Percentiles rank a stretch among this genome's conserved stretches.
Conservation (phyloP, 2,329 filamentous ascomycete genomes). For the Tolypocladium inflatum region DNA sequence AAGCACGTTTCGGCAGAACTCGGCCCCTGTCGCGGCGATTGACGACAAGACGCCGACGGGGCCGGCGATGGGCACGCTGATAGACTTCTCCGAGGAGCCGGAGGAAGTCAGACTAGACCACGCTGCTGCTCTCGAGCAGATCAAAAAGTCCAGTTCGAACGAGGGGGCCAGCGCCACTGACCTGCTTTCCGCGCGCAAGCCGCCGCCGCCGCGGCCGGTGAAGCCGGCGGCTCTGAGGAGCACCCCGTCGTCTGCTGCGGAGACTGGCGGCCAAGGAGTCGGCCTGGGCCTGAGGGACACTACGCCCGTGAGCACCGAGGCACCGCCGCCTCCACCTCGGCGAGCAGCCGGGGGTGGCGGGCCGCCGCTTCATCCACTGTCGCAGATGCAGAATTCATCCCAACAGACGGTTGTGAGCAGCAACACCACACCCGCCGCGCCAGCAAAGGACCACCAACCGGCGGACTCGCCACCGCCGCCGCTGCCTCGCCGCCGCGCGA, state of each 20-base stretch:
- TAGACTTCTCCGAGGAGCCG: slow-evolving; percentile 50
- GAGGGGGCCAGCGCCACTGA: slow-evolving; percentile 18
- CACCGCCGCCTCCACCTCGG: slow-evolving; percentile 24
- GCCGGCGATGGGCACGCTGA: slow-evolving; percentile 46
- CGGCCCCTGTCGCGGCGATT: slow-evolving; percentile 8
- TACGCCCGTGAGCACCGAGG: not conserved
- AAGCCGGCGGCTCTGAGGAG: slow-evolving; percentile 49
- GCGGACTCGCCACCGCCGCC: slow-evolving; percentile 31
- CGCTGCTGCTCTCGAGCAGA: slow-evolving; percentile 19
- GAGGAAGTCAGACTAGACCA: slow-evolving; percentile 25
- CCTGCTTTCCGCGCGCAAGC: slow-evolving; percentile 19
- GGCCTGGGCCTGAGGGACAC: not conserved
- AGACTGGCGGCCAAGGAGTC: not conserved
- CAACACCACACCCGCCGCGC: slow-evolving; percentile 4
- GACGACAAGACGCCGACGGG: slow-evolving; percentile 19
- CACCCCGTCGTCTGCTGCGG: slow-evolving; percentile 20
- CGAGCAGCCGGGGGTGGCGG: slow-evolving; percentile 17
- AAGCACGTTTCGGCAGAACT: slow-evolving; percentile 15
- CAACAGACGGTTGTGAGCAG: slow-evolving; percentile 17
- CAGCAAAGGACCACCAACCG: not conserved
- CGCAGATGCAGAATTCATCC: slow-evolving; percentile 31
- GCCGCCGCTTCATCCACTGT: slow-evolving; percentile 25
- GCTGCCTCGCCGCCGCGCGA: slow-evolving; percentile 35
- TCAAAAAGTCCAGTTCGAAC: slow-evolving; percentile 12
- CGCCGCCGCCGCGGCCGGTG: slow-evolving; percentile 43